Base-by-base conservation (phyloP, 2,329 filamentous ascomycete genomes). In the Dactylellina leptospora region DNA sequence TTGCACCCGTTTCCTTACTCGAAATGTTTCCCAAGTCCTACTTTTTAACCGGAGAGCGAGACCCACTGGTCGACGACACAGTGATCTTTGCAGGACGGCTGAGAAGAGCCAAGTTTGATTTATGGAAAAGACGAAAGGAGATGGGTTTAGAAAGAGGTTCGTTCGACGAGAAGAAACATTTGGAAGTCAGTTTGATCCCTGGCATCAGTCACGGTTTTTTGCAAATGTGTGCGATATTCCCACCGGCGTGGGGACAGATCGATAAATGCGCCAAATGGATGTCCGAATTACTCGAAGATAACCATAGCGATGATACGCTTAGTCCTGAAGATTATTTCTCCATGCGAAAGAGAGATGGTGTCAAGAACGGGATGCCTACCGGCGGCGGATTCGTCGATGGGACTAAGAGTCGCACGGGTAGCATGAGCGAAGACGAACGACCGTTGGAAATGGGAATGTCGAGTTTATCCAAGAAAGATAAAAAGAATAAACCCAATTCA, bases 31-130 rank as follows among this genome's bases (percentile, higher is more conserved):
- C 95, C 0, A 96, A 96, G 79, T 95, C 90, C 0, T 96, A 93
- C 79, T 92, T 99, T 77, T 82, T 97, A 56, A 97, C 95, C 0
- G 95, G 95, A 53, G 95, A 99, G 81, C 89, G 93, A 27, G 95
- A 99, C 78, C 95, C 95, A 0, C 82, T 99, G 0, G 95, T 97
- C 0, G 95, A 99, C 78, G 95, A 99, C 79, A 99, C 95, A 0
- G 92, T 97, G 50, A 93, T 99, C 73, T 97, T 99, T 77, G 93
- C 95, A 0, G 95, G 93, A 0, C 84, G 93, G 0, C 80, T 99
- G n/a, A 85, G 92, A 4, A 87, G 93, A 73, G 91, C 92, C 1
- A 96, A 88, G 77, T 85, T 86, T 18, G 84, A 84, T 0, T 81
- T 80, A 9, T 75, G 74, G 66, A 74, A 73, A 63, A 79, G 82